Evolutionary conservation across 305 asterid genomes (phyloP).

Genomic region (Fraxinus latifolia): DNA sequence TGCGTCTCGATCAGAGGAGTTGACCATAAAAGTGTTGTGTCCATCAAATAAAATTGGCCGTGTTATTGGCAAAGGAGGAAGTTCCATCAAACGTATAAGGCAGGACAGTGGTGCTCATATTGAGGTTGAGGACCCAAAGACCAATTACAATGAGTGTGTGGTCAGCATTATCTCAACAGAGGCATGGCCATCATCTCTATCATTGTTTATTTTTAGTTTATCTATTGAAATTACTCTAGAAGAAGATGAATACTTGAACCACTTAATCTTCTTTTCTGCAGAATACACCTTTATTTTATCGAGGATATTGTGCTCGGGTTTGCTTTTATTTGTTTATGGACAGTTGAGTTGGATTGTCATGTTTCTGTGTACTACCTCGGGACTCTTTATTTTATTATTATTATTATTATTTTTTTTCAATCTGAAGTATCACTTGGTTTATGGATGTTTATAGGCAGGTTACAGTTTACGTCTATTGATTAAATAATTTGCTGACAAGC

Average conservation of each 20-base stretch:
- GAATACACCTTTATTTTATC: background rate
- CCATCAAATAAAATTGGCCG: conserved; percentile 80
- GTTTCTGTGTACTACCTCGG: background rate
- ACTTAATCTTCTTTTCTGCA: background rate
- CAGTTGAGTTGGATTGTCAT: background rate
- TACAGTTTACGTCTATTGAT: background rate
- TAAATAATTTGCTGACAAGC: background rate
- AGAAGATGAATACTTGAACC: background rate
- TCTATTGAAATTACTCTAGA: background rate
- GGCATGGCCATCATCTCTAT: conserved; percentile 38
- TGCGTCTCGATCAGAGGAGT: conserved; percentile 57
- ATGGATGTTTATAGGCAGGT: background rate
- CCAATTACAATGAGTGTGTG: conserved; percentile 64
- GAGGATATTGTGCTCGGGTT: background rate
- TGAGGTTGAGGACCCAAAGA: conserved; percentile 76
- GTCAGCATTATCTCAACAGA: conserved; percentile 71
- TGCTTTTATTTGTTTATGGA: background rate
- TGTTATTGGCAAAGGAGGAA: conserved; percentile 90
- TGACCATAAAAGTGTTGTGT: conserved; percentile 65
- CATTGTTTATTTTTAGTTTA: background rate
- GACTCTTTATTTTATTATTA: background rate
- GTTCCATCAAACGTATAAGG: conserved; percentile 66
- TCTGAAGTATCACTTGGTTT: background rate
- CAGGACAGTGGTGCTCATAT: conserved; percentile 89
- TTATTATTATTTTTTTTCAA: background rate